A percentile compares a stretch with the other conserved stretches of the same genome.
Evolutionary conservation across 2,329 filamentous ascomycete genomes (phyloP).

Genomic region (Stagonosporopsis vannaccii): DNA sequence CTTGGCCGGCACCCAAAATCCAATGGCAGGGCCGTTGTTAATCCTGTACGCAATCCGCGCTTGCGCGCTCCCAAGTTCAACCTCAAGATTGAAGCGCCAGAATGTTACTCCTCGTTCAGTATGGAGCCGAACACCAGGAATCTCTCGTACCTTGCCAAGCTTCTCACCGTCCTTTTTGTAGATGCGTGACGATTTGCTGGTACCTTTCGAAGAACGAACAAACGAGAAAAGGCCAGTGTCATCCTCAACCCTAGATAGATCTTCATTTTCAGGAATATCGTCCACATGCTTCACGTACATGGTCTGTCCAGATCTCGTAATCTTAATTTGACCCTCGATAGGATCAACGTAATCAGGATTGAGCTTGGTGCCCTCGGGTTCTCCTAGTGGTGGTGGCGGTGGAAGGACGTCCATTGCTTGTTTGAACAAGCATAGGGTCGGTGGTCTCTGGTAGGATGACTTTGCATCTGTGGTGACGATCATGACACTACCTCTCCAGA

Average conservation of each 20-base stretch:
- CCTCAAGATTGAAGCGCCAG: constrained; percentile 95
- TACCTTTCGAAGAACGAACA: constrained; percentile 55
- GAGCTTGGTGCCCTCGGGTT: constrained; percentile 69
- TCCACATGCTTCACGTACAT: constrained; percentile 91
- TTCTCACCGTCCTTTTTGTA: constrained; percentile 77
- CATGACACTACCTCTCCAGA: constrained; percentile 94
- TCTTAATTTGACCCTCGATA: constrained; percentile 83
- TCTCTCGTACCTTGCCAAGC: constrained; percentile 80
- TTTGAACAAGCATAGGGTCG: constrained; percentile 82
- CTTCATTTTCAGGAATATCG: constrained; percentile 77
- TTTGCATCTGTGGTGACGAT: constrained; percentile 88
- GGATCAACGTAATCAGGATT: constrained; percentile 88
- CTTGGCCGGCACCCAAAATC: constrained; percentile 91
- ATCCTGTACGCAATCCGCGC: constrained; percentile 94
- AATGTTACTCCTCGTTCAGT: constrained; percentile 89
- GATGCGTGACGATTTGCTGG: constrained; percentile 55
- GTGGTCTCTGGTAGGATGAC: constrained; percentile 81
- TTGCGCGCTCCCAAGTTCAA: constrained; percentile 80
- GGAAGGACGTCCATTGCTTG: constrained; percentile 85
- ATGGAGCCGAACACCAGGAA: constrained; percentile 82
- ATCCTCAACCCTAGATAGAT: constrained; percentile 80
- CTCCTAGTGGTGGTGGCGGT: constrained; percentile 76
- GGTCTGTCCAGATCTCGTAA: constrained; percentile 83
- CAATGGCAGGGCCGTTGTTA: constrained; percentile 85
- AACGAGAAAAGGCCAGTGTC: constrained; percentile 84